Percentiles rank a stretch among this genome's conserved stretches.
Conservation (phyloP, 306 rosid genomes). For the Argentina anserina region DNA sequence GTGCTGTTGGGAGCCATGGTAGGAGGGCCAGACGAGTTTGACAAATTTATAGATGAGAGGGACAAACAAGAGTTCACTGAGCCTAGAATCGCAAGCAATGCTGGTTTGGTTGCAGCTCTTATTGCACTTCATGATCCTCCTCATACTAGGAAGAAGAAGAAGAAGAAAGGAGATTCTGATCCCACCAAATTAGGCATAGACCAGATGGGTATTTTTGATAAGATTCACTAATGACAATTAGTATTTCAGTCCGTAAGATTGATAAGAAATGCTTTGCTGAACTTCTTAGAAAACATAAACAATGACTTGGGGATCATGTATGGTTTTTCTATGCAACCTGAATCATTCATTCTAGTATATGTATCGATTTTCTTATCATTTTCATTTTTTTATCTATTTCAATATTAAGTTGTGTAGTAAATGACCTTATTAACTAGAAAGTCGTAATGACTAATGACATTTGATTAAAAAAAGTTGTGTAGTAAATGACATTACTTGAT, state of each 20-base stretch:
- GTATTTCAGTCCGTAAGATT: not conserved
- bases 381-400: too few species aligned
- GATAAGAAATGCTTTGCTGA: not conserved
- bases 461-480: too few species aligned
- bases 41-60: constrained; percentile 60
- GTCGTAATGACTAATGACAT: too few species aligned
- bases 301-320: not conserved
- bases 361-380: not conserved
- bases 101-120: constrained; percentile 80
- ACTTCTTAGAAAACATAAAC: not conserved
- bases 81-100: constrained; percentile 76
- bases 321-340: not conserved
- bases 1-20: constrained; percentile 77
- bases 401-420: not conserved
- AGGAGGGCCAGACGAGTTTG: constrained; percentile 59
- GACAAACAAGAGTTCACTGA: constrained; percentile 55
- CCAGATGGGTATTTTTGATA: constrained; percentile 40
- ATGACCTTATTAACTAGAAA: too few species aligned
- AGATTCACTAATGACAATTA: not conserved
- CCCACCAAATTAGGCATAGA: constrained; percentile 48
- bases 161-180: not conserved
- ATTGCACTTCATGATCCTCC: constrained; percentile 66
- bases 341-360: not conserved
- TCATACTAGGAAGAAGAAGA: not conserved
- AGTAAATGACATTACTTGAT: not conserved